These are phyloP conservation scores for Hypoxylon trugodes DNA, from an alignment of 495 filamentous ascomycete species.

Conservation along the genomic window DNA sequence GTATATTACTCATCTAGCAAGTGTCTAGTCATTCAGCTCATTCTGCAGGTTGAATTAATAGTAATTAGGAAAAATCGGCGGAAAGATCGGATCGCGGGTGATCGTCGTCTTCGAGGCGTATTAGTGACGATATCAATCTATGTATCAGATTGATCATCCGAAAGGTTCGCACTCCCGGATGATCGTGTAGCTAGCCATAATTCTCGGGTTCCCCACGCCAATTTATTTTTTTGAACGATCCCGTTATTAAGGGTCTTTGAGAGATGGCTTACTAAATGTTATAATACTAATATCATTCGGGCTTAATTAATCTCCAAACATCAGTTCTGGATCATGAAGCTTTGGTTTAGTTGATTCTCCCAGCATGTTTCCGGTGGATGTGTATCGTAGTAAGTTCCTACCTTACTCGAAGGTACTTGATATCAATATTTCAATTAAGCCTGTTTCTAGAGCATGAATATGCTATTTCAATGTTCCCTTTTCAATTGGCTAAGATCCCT, in stretches of 20 bases:
- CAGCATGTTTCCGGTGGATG: neutral
- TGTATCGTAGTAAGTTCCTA: constrained; percentile 3
- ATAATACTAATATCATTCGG: neutral
- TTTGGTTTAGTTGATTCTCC: constrained; percentile 4
- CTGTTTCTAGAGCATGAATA: constrained; percentile 13
- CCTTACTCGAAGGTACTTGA: constrained; percentile 11
- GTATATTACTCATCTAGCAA: neutral
- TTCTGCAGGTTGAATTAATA: neutral
- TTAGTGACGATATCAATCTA: constrained; percentile 17
- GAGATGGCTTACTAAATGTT: constrained; percentile 2
- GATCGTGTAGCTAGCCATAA: constrained; percentile 17
- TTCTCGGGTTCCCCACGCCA: constrained; percentile 7
- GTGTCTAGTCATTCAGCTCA: no score
- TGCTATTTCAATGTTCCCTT: constrained; percentile 2
- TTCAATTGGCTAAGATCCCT: constrained; percentile 8
- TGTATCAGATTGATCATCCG: constrained; percentile 13
- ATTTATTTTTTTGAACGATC: constrained; percentile 19
- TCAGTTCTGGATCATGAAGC: neutral
- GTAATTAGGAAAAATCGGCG: neutral
- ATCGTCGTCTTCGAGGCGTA: constrained; percentile 1
- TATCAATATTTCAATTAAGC: constrained; percentile 1
- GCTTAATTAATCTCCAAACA: constrained; percentile 5
- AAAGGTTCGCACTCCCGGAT: constrained; percentile 15
- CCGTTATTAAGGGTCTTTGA: constrained; percentile 20
- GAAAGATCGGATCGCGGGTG: constrained; percentile 10